A percentile compares a stretch with the other conserved stretches of the same genome.
Evolutionary conservation across 2,329 filamentous ascomycete species (phyloP).

Genomic region (Xylaria sp.): DNA sequence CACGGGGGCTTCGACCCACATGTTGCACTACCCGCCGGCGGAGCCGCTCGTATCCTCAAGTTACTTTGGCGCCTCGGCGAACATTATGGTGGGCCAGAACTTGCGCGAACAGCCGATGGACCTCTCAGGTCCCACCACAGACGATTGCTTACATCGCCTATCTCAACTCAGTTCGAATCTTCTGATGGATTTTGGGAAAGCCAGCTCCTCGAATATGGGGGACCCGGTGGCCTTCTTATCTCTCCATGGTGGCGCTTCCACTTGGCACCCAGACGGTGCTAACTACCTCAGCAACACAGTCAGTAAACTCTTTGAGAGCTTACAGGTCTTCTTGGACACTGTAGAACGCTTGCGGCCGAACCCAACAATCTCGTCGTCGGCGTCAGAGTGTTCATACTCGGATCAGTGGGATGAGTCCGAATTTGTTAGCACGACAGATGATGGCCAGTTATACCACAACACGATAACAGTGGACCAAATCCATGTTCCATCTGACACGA

Average conservation of each 20-base stretch:
- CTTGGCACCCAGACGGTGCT: slow-evolving; percentile 11
- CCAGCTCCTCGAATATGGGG: slow-evolving; percentile 5
- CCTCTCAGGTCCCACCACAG: slow-evolving; percentile 9
- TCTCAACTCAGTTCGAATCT: slow-evolving; percentile 26
- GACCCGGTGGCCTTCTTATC: slow-evolving; percentile 22
- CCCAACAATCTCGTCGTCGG: slow-evolving; percentile 14
- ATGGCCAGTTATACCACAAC: slow-evolving; percentile 7
- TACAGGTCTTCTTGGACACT: slow-evolving; percentile 20
- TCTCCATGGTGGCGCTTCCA: slow-evolving; percentile 4
- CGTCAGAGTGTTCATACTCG: slow-evolving; percentile 24
- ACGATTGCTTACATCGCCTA: slow-evolving; percentile 21
- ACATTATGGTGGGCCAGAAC: slow-evolving; percentile 10
- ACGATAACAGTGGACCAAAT: slow-evolving; percentile 11
- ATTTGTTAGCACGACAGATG: slow-evolving; percentile 22
- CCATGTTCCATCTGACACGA: slow-evolving; percentile 6
- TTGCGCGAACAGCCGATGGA: slow-evolving; percentile 20
- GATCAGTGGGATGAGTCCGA: slow-evolving; percentile 25
- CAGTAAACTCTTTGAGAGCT: slow-evolving; percentile 23
- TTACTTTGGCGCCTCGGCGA: slow-evolving; percentile 16
- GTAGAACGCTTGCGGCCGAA: slow-evolving; percentile 21
- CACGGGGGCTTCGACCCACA: slow-evolving; percentile 14
- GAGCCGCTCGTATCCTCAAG: slow-evolving; percentile 15
- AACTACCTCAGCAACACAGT: slow-evolving; percentile 23
- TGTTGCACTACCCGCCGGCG: slow-evolving; percentile 19
- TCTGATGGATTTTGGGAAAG: slow-evolving; percentile 21